Percentiles rank a stretch among this genome's conserved stretches.
Conservation (phyloP, 768 basidiomycete species). For the Podaxis sp. region DNA sequence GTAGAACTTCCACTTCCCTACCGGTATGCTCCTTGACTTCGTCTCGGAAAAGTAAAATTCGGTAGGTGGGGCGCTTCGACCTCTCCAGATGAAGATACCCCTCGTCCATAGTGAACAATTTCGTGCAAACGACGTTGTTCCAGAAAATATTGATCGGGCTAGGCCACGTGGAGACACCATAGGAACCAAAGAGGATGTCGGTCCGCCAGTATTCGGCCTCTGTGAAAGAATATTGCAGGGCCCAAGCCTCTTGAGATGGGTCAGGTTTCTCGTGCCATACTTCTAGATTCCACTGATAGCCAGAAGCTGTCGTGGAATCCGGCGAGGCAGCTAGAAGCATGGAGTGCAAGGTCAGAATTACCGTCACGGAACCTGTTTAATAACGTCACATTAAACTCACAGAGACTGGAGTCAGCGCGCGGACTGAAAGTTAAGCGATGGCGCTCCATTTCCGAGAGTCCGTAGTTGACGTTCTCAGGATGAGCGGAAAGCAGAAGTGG, state of each 20-base stretch:
- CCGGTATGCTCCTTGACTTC: constrained; percentile 28
- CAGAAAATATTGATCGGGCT: constrained; percentile 22
- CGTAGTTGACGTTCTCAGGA: constrained; percentile 4
- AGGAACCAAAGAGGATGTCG: constrained; percentile 26
- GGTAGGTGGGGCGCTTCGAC: constrained; percentile 19
- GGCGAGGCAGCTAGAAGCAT: not conserved
- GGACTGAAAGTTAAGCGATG: constrained; percentile 7
- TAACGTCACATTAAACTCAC: not conserved
- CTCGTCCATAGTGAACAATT: constrained; percentile 24
- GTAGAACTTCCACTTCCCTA: constrained; percentile 21
- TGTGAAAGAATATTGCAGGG: constrained; percentile 26
- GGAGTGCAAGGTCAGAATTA: not conserved
- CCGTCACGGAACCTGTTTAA: too few relatives aligned
- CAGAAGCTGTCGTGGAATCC: not conserved
- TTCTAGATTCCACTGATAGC: constrained; percentile 19
- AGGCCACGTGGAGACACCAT: constrained; percentile 22
- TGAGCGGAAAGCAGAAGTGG: constrained; percentile 28
- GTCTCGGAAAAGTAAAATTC: constrained; percentile 25
- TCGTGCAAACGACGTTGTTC: constrained; percentile 26
- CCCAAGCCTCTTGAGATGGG: constrained; percentile 21
- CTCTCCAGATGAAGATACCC: constrained; percentile 16
- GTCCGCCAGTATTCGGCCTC: constrained; percentile 27
- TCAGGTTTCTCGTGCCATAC: constrained; percentile 16
- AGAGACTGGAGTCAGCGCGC: not conserved
- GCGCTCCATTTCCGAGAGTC: constrained; percentile 6